Evolutionary conservation across 441 rosid species (phyloP), one percentile per base, ranked within the genome.

Genomic region (Breynia disticha): DNA sequence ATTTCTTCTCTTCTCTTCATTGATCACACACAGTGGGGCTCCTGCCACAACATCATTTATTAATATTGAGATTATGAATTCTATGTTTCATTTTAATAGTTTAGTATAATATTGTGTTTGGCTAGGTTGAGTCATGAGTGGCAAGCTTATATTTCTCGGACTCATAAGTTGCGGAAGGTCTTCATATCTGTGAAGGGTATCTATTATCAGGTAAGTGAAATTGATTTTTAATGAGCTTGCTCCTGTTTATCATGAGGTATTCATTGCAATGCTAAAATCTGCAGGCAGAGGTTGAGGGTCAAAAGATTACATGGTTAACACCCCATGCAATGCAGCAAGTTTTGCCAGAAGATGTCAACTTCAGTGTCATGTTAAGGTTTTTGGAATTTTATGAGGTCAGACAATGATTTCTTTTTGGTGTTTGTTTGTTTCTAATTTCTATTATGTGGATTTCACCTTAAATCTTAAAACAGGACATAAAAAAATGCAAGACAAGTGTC

Each of bases 251-350:
- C 12, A 37, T 47, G 19, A 49, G 21, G n/a, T 9, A 20, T 19
- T 42, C 44, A 52, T 39, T 11, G 24, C 32, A 3, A 9, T 69
- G 37, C 62, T 58, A 45, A 37, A 60, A 21, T 65, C 16, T 48
- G 51, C 63, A 91, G 98, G 98, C 95, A 54, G 97, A 88, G 73
- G 68, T 88, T 60, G 96, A 93, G 63, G 95, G 93, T 68, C 97
- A 93, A 72, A 88, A 78, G 67, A 79, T 93, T 72, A 82, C 94
- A 46, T 86, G 97, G 98, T 70, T 86, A 67, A 83, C 95, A 7
- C 97, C 98, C 50, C 97, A 88, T 55, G 83, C 84, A 2, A 57
- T 85, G 60, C 98, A 93, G 67, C 98, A 88, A 93, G 90, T 84
- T 67, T 71, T 86, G 71, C 78, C 95, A 3, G 87, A 88, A 48